Evolutionary conservation across 805 yeast genomes (phyloP).

Genomic region (Candida argentea): DNA sequence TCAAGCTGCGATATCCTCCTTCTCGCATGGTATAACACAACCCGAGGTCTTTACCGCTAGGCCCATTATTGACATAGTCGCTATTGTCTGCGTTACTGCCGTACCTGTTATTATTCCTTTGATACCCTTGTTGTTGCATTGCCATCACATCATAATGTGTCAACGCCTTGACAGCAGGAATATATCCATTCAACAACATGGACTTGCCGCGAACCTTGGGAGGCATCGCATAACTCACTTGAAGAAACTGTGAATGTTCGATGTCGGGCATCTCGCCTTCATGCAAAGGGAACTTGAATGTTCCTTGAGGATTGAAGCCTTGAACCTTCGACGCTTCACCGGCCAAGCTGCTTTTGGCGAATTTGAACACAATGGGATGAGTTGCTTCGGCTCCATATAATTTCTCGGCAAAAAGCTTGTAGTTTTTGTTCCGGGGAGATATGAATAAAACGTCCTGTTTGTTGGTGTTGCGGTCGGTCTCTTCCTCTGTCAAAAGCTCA

Average conservation of each 20-base stretch:
- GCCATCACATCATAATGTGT: constrained; percentile 45
- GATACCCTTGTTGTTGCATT: constrained; percentile 37
- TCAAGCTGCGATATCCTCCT: constrained; percentile 29
- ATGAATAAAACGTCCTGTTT: constrained; percentile 63
- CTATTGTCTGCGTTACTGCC: constrained; percentile 20
- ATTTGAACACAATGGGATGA: constrained; percentile 28
- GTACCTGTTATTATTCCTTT: constrained; percentile 13
- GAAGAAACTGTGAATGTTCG: constrained; percentile 28
- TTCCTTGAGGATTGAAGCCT: constrained; percentile 24
- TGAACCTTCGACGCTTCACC: constrained; percentile 38
- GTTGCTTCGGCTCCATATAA: constrained; percentile 31
- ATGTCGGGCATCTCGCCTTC: constrained; percentile 38
- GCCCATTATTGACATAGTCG: constrained; percentile 31
- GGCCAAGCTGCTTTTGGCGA: constrained; percentile 44
- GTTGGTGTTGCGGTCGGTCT: constrained; percentile 55
- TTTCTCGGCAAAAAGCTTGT: constrained; percentile 21
- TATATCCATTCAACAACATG: constrained; percentile 73
- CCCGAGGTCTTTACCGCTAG: constrained; percentile 24
- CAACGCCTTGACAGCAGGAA: constrained; percentile 50
- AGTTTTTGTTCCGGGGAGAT: constrained; percentile 51
- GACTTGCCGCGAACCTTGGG: constrained; percentile 56
- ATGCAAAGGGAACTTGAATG: constrained; percentile 36
- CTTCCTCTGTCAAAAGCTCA: constrained; percentile 53
- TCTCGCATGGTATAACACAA: constrained; percentile 22
- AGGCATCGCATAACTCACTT: constrained; percentile 53